phyloP scores from a whole-genome alignment of 2,329 filamentous ascomycete genomes.

The Colletotrichum sp. region DNA sequence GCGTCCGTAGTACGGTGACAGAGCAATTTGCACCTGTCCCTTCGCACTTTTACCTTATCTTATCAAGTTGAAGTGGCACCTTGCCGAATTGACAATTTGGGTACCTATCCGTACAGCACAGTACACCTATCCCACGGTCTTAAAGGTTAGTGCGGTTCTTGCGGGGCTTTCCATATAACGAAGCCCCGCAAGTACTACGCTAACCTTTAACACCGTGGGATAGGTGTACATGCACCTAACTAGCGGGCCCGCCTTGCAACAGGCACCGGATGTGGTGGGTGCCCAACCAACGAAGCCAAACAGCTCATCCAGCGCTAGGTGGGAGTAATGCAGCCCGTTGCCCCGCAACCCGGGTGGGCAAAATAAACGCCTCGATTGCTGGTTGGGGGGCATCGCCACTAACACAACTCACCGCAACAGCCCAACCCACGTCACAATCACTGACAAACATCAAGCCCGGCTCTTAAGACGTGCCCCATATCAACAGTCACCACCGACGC shows the following conservation, averaged over 20 bases:
- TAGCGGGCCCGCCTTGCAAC: not conserved
- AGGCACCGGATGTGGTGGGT: not conserved
- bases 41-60: not conserved
- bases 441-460: constrained; percentile 7
- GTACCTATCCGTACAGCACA: not conserved
- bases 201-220: too few relatives aligned
- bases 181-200: too few relatives aligned
- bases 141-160: too few relatives aligned
- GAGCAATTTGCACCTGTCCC: not conserved
- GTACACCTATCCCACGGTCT: not conserved
- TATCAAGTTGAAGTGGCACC: not conserved
- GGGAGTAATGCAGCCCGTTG: not conserved
- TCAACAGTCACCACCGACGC: not conserved
- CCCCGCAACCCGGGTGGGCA: constrained; percentile 8
- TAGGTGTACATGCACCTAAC: not conserved
- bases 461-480: not conserved
- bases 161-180: too few relatives aligned
- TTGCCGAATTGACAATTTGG: not conserved
- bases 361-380: constrained; percentile 9
- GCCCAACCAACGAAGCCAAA: constrained; percentile 15
- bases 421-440: not conserved
- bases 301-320: not conserved
- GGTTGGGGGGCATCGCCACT: not conserved
- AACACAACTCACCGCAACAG: constrained; percentile 8
- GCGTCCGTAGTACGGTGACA: not conserved